Conservation (phyloP, 768 basidiomycete genomes). For the Trametes coccinea region DNA sequence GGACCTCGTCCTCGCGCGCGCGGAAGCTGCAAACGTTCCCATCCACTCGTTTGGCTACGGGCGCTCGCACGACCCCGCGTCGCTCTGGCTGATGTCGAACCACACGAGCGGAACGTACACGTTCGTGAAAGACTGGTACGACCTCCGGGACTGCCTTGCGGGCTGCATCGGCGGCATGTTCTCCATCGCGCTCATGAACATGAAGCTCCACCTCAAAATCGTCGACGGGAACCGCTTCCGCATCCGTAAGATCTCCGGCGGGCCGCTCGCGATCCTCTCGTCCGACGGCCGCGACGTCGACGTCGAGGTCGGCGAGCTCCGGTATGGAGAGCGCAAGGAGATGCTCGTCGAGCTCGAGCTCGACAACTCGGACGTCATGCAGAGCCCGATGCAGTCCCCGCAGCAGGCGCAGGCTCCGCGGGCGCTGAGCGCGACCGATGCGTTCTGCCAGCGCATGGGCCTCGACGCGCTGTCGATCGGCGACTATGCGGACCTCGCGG, state of each 20-base stretch:
- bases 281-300: conserved; percentile 95
- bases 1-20: conserved; percentile 95
- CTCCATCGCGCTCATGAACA: conserved; percentile 88
- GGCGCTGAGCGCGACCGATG: conserved; percentile 79
- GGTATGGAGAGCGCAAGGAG: conserved; percentile 97
- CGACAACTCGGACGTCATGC: conserved; percentile 63
- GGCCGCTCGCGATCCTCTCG: conserved; percentile 80
- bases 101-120: conserved; percentile 97
- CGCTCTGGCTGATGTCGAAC: conserved; percentile 98
- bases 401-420: conserved; percentile 24
- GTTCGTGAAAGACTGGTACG: conserved; percentile 98
- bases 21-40: conserved; percentile 94
- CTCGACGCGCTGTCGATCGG: conserved; percentile 73
- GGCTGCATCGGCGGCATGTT: conserved; percentile 97
- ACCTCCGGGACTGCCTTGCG: conserved; percentile 87
- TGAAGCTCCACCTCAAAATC: conserved; percentile 95
- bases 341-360: conserved; percentile 96
- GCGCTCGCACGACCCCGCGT: conserved; percentile 94
- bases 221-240: conserved; percentile 89
- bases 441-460: conserved; percentile 85
- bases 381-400: conserved; percentile 13
- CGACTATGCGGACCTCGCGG: conserved; percentile 71
- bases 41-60: conserved; percentile 98
- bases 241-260: conserved; percentile 93
- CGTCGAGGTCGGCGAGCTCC: conserved; percentile 89